Percentiles rank a stretch among this genome's conserved stretches.
These are phyloP conservation scores for Chytriomyces confervae DNA, from an alignment of 192 early-diverging fungal species.

Conservation along the genomic window DNA sequence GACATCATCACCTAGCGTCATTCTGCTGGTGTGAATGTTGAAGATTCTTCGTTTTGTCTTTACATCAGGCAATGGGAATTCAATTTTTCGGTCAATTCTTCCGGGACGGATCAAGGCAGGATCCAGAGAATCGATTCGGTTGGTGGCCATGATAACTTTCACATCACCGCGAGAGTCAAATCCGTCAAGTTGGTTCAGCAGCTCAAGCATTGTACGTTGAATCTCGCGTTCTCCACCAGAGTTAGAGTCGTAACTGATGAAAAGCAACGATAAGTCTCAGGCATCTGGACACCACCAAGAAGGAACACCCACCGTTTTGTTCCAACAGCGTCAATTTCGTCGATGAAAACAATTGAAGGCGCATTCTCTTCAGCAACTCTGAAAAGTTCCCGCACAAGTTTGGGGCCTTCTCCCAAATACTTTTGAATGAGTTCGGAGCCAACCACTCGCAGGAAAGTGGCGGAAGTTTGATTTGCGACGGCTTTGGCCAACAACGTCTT, in stretches of 20 bases:
- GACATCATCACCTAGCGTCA: slow-evolving; percentile 98
- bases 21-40: slow-evolving; percentile 91
- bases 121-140: slow-evolving; percentile 96
- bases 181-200: slow-evolving; percentile 99
- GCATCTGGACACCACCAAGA: background rate
- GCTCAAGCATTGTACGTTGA: slow-evolving; percentile 94
- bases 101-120: slow-evolving; percentile 96
- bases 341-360: slow-evolving; percentile 97
- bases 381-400: slow-evolving; percentile 98
- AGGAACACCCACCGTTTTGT: slow-evolving; percentile 68
- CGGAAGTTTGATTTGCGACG: slow-evolving; percentile 97
- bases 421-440: slow-evolving; percentile 99
- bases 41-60: slow-evolving; percentile 98
- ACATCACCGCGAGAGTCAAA: slow-evolving; percentile 98
- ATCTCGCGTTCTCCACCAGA: slow-evolving; percentile 99
- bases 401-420: slow-evolving; percentile 96
- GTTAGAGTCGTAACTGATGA: slow-evolving; percentile 88
- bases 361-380: slow-evolving; percentile 95
- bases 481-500: slow-evolving; percentile 99
- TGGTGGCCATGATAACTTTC: slow-evolving; percentile 99
- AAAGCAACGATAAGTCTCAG: background rate
- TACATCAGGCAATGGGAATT: slow-evolving; percentile 97
- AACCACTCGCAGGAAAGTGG: slow-evolving; percentile 94
- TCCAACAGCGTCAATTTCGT: slow-evolving; percentile 98
- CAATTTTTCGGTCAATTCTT: slow-evolving; percentile 97